These are phyloP conservation scores for Melanomma pulvis-pyrius DNA, from an alignment of 495 filamentous ascomycete species.

Conservation along the genomic window DNA sequence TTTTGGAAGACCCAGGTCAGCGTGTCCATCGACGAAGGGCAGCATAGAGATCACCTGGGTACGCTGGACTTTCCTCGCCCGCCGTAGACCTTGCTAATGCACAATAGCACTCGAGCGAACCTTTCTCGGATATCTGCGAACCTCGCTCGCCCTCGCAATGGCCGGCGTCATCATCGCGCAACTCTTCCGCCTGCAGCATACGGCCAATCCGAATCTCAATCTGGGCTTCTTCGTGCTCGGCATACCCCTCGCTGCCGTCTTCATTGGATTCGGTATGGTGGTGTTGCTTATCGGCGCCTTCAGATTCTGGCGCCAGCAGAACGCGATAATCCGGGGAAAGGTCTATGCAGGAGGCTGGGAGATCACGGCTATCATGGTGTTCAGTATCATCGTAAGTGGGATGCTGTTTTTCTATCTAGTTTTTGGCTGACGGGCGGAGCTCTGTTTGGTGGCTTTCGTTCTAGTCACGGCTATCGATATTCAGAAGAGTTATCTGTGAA, in stretches of 20 bases:
- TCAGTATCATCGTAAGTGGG: conserved; percentile 56
- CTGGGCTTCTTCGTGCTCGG: conserved; percentile 67
- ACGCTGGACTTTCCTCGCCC: conserved; percentile 33
- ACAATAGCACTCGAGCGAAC: conserved; percentile 75
- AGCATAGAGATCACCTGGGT: conserved; percentile 60
- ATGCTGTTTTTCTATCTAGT: conserved; percentile 23
- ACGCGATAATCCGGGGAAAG: conserved; percentile 65
- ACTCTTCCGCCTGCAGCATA: conserved; percentile 67
- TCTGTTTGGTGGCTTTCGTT: conserved; percentile 29
- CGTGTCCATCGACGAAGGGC: conserved; percentile 49
- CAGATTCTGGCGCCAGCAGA: conserved; percentile 72
- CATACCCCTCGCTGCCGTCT: conserved; percentile 64
- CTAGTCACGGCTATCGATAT: conserved; percentile 18
- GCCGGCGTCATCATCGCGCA: conserved; percentile 68
- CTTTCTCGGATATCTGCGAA: conserved; percentile 77
- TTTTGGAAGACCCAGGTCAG: conserved; percentile 54
- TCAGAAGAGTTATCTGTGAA: background rate
- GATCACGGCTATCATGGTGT: conserved; percentile 56
- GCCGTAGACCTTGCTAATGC: conserved; percentile 1
- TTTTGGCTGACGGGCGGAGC: conserved; percentile 19
- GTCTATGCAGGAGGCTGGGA: conserved; percentile 71
- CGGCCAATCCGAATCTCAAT: conserved; percentile 41
- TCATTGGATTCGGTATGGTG: conserved; percentile 61
- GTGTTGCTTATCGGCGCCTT: conserved; percentile 61
- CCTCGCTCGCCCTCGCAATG: conserved; percentile 69